These are phyloP conservation scores for Verbena officinalis DNA, from an alignment of 257 asterid species.

Conservation along the genomic window DNA sequence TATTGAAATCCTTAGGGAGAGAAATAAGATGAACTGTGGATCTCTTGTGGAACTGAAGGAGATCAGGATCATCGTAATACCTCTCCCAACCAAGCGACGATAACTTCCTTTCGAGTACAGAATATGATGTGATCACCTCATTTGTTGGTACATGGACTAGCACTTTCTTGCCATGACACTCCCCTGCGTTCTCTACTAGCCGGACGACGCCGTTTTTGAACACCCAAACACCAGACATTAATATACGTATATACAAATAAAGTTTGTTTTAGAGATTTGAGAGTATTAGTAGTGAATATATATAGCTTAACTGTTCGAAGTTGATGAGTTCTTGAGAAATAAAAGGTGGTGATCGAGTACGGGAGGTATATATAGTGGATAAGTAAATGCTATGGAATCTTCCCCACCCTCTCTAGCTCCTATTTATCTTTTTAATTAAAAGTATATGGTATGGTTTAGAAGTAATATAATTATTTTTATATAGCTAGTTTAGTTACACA, in stretches of 20 bases:
- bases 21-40: constrained; percentile 48
- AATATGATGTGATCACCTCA: constrained; percentile 47
- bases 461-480: too few relatives aligned
- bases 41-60: constrained; percentile 51
- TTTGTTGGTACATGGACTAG: constrained; percentile 36
- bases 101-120: constrained; percentile 32
- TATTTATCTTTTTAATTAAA: too few relatives aligned
- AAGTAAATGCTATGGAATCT: constrained; percentile 26
- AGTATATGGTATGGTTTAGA: too few relatives aligned
- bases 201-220: constrained; percentile 57
- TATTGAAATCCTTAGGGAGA: constrained; percentile 53
- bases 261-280: neutral
- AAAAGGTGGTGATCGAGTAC: constrained; percentile 26
- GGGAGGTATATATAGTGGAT: constrained; percentile 29
- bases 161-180: constrained; percentile 36
- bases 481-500: too few relatives aligned
- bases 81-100: constrained; percentile 49
- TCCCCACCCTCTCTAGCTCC: neutral
- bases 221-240: constrained; percentile 65
- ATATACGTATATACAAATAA: too few relatives aligned
- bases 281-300: neutral
- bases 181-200: constrained; percentile 46
- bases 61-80: constrained; percentile 47
- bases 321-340: constrained; percentile 3
- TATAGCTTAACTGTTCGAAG: neutral